Evolutionary conservation across 805 yeast species (phyloP), one percentile per base, ranked within the genome.

Genomic region (Cyberlindnera mycetangii): DNA sequence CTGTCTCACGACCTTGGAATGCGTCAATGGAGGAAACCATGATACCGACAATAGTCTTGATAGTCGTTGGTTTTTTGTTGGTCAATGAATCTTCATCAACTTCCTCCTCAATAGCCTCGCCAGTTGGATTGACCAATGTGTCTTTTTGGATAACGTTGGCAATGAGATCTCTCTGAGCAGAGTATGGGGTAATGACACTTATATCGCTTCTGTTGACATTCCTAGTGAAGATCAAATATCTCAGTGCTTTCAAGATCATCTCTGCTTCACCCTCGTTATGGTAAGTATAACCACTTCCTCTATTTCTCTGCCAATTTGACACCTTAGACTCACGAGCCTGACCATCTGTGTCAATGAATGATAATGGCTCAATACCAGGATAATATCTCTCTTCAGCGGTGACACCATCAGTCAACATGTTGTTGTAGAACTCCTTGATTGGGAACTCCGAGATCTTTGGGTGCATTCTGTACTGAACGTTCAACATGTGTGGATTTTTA

Each of bases 1-100:
- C 86, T 66, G 85, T 87, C 56, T 87, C 96, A 52, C 93, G 72
- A 19, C 96, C 96, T 64, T 88, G 96, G 68, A 87, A 88, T 1
- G 96, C 93, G 62, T 88, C 96, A 15, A 88, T 82, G 0, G 88
- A 64, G 14, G 76, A 71, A 52, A 78, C 66, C 65, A 74, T 67
- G 15, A 75, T 59, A 4, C 72, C 75, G 42, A 71, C 68, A 32
- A 75, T 54, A 27, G 65, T 65, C 44, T 66, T 65, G 41, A 48
- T 44, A 7, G 48, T 49, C 1, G 48, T 42, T 15, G 49, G 47
- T 17, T 47, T 47, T 33, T 49, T 42, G 31, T 39, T 45, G 19
- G 49, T 45, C 38, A 48, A 39, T 0, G 56, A 48, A 40, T 81
- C 87, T 42, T 81, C 76, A 55, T 83, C 89, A 20, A 74, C 69